Conservation (phyloP, 495 filamentous ascomycete species). For the Aspergillus olivimuriae region DNA sequence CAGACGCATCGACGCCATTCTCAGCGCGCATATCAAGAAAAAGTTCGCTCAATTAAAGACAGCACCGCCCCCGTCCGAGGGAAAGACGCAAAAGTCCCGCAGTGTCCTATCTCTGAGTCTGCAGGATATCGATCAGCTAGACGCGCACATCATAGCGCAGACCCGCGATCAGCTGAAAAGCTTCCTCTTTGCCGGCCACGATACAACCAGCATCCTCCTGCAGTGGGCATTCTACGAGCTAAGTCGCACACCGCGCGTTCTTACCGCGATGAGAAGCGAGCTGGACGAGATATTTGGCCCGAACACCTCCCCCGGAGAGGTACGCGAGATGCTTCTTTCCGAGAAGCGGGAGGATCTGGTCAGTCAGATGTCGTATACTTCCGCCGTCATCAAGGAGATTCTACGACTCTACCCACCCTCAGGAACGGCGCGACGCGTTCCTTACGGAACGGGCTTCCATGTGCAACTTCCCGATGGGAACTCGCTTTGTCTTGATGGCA, state of each 20-base stretch:
- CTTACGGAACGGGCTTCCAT: conserved; percentile 19
- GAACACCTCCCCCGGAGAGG: conserved; percentile 11
- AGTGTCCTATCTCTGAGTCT: not conserved
- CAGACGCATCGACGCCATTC: not conserved
- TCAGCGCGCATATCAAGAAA: not conserved
- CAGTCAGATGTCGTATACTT: conserved; percentile 28
- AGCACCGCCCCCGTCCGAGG: not conserved
- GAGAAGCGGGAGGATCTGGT: not conserved
- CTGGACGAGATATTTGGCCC: conserved; percentile 33
- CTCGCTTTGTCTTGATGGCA: conserved; percentile 26
- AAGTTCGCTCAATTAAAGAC: conserved; percentile 4
- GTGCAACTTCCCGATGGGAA: conserved; percentile 22
- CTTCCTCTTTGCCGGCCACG: conserved; percentile 31
- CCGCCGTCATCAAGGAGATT: conserved; percentile 44
- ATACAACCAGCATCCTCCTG: conserved; percentile 33
- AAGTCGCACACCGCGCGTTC: conserved; percentile 32
- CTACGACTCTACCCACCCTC: conserved; percentile 40
- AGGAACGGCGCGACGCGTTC: conserved; percentile 29
- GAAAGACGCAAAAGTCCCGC: not conserved
- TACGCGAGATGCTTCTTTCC: not conserved
- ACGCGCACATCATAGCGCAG: conserved; percentile 1
- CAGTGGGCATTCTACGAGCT: conserved; percentile 43
- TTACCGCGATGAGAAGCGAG: conserved; percentile 34
- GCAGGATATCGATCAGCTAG: not conserved
- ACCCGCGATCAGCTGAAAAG: conserved; percentile 20